These are phyloP conservation scores for Hymenoscyphus fraxineus DNA, from an alignment of 2,329 filamentous ascomycete genomes.

Conservation along the genomic window DNA sequence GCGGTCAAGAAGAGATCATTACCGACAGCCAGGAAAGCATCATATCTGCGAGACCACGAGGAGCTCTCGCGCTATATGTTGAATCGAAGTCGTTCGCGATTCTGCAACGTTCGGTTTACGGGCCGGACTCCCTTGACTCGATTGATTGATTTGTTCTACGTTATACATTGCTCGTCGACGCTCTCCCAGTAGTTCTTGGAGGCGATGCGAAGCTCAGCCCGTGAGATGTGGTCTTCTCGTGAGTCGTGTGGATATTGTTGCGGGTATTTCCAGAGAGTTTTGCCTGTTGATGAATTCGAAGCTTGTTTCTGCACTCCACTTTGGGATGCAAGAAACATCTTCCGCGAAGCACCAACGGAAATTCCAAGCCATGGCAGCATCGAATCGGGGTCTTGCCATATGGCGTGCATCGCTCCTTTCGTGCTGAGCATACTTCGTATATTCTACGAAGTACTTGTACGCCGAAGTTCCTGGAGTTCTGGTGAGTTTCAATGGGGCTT, in stretches of 20 bases:
- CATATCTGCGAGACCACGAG: background rate
- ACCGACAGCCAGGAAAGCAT: background rate
- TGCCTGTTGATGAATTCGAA: constrained; percentile 9
- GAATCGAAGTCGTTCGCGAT: background rate
- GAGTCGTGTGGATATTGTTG: constrained; percentile 16
- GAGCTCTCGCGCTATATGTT: background rate
- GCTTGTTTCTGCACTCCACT: background rate
- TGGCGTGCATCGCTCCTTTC: background rate
- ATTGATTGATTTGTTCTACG: background rate
- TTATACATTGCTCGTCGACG: background rate
- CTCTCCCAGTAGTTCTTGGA: background rate
- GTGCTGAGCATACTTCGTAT: background rate
- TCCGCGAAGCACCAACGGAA: background rate
- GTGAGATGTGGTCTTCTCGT: constrained; percentile 9
- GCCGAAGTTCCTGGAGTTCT: background rate
- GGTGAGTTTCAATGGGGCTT: background rate
- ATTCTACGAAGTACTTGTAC: too few species aligned
- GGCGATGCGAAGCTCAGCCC: background rate
- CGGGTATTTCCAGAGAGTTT: constrained; percentile 13
- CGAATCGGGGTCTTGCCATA: constrained; percentile 1
- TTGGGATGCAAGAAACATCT: background rate
- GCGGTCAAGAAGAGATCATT: background rate
- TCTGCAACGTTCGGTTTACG: background rate
- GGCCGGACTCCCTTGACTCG: constrained; percentile 1
- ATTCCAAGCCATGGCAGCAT: background rate